These are phyloP conservation scores for Candida vaughaniae DNA, from an alignment of 805 yeast species.

Conservation along the genomic window DNA sequence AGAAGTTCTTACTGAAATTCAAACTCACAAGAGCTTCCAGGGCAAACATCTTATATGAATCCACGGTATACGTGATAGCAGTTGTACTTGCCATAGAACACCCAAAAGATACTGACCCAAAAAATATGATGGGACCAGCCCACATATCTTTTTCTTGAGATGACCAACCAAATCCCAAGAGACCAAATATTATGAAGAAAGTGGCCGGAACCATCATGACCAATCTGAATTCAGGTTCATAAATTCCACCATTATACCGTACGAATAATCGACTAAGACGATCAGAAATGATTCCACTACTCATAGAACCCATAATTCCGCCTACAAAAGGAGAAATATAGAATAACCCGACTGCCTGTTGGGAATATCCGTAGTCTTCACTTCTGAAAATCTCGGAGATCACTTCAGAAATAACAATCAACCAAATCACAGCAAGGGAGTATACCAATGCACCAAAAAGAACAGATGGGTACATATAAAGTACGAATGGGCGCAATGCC, in stretches of 20 bases:
- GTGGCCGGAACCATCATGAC: slow-evolving; percentile 50
- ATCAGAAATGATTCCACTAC: slow-evolving; percentile 54
- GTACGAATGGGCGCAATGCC: slow-evolving; percentile 52
- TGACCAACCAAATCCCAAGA: slow-evolving; percentile 67
- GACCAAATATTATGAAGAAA: slow-evolving; percentile 47
- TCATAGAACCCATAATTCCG: slow-evolving; percentile 54
- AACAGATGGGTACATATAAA: slow-evolving; percentile 51
- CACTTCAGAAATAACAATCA: slow-evolving; percentile 58
- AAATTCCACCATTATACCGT: slow-evolving; percentile 48
- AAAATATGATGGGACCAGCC: slow-evolving; percentile 58
- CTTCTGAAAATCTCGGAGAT: slow-evolving; percentile 48
- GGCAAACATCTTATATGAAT: slow-evolving; percentile 55
- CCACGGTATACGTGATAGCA: slow-evolving; percentile 59
- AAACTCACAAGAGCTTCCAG: slow-evolving; percentile 58
- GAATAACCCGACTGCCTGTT: slow-evolving; percentile 50
- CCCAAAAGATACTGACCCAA: slow-evolving; percentile 59
- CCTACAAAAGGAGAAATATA: slow-evolving; percentile 59
- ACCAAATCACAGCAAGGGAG: slow-evolving; percentile 61
- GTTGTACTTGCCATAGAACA: slow-evolving; percentile 61
- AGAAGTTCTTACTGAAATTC: slow-evolving; percentile 51
- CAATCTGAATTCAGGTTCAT: slow-evolving; percentile 63
- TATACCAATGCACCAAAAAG: slow-evolving; percentile 52
- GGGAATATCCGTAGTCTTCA: slow-evolving; percentile 39
- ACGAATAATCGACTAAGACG: slow-evolving; percentile 45
- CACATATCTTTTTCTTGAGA: slow-evolving; percentile 45